phyloP scores from a whole-genome alignment of 257 asterid species.

The Penstemon barbatus region DNA sequence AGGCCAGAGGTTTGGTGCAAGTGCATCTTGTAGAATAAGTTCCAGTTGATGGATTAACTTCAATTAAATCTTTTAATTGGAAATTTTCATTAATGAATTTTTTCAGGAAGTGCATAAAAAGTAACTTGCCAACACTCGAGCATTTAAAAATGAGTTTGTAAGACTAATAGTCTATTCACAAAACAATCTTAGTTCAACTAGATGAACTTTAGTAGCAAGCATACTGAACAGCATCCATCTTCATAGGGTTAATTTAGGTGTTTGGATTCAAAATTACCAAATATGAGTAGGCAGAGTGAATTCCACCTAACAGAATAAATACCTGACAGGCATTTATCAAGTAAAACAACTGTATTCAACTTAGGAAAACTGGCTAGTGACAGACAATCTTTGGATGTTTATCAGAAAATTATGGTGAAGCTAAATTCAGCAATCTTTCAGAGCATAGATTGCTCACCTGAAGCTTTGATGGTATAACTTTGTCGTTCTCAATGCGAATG shows the following conservation, averaged over 20 bases:
- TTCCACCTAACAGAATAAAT: slow-evolving; percentile 7
- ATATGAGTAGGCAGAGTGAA: slow-evolving; percentile 15
- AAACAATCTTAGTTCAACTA: slow-evolving; percentile 1
- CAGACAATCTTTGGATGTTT: slow-evolving; percentile 13
- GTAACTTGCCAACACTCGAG: neutral
- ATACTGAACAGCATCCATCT: slow-evolving; percentile 9
- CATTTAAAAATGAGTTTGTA: neutral
- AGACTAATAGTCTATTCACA: neutral
- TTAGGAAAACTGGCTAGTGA: slow-evolving; percentile 5
- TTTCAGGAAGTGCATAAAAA: neutral
- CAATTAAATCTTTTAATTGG: neutral
- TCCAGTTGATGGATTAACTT: slow-evolving; percentile 17
- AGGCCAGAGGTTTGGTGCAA: neutral
- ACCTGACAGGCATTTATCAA: slow-evolving; percentile 10
- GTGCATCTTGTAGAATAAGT: neutral
- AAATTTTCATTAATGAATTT: neutral
- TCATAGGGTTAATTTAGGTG: neutral
- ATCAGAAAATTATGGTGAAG: slow-evolving; percentile 15
- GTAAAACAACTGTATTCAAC: slow-evolving; percentile 7
- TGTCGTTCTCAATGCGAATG: slow-evolving; percentile 51
- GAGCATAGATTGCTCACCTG: slow-evolving; percentile 57
- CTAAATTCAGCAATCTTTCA: slow-evolving; percentile 4
- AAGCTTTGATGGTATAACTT: slow-evolving; percentile 70
- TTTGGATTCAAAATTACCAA: slow-evolving; percentile 15
- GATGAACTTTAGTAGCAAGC: slow-evolving; percentile 5